Evolutionary conservation across 306 rosid species (phyloP), one percentile per base, ranked within the genome.

Genomic region (Senna tora): DNA sequence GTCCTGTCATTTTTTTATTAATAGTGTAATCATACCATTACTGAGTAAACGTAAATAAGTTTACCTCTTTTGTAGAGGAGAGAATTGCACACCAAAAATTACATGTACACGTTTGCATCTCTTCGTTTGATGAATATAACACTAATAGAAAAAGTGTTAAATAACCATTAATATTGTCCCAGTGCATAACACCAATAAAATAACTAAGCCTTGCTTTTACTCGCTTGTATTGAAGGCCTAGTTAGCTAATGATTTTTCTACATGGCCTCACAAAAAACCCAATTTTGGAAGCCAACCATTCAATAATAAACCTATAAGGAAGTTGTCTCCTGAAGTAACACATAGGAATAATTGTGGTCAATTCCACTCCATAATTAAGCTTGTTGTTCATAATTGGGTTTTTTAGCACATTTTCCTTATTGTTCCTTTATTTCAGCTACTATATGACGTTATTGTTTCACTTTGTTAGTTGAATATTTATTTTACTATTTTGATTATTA

Each of bases 281-380:
- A 91, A 67, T 78, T 81, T 83, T 43, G 75, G 75, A 73, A 93
- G 93, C 98, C 98, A 92, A 4, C 96, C 98, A 87, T 80, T 74
- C 56, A 75, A 69, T 65, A 89, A 61, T 67, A 93, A 77, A 41
- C 94, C 90, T 86, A 83, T 91, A 25, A 91, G 81, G 75, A 93
- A 89, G 41, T 65, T 61, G 62, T 73, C 78, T 56, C 89, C 98
- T 93, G 84, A 64, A 82, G 78, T 6, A 83, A 60, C n/a, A 54
- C 39, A 41, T 2, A 19, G 33, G 25, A 51, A 19, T 8, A 73
- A 62, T 16, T 19, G 41, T 36, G 58, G 85, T 57, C 66, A 93
- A 77, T 65, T 89, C 87, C 72, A 91, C 88, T 65, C 82, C 25
- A 9, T 88, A 84, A 79, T 93, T 93, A 32, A 89, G 86, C 71